Base-by-base conservation (phyloP, 768 basidiomycete species). In the Mycena maculata region DNA sequence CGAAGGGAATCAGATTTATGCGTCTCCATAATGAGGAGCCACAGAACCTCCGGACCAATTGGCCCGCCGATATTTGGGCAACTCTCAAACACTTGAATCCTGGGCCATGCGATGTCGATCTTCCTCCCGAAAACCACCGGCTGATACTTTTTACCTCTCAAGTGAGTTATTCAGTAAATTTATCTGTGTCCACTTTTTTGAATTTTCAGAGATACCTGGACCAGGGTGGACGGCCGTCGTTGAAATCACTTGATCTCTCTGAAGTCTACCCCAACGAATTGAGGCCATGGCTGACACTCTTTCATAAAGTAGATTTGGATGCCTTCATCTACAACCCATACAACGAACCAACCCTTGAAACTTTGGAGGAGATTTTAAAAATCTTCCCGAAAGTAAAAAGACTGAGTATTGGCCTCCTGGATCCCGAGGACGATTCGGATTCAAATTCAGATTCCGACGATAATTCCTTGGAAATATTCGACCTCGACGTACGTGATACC, bases 31-130 rank as follows among this genome's bases (percentile, higher is more conserved):
- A 64, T 27, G 16, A 10, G 23, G 47, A 64, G 15, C 41, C 0
- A 7, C 54, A 56, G 47, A 41, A 56, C 12, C 39, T 54, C 33
- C 33, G 7, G 25, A 39, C 44, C 16, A 15, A 50, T 15, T 2
- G 23, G 54, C 55, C 63, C 18, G 18, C 45, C n/a, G 0, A 12
- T 5, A 50, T 64, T 38, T 64, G 63, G 63, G 63, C 49, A 15
- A 47, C 54, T 7, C 31, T 64, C 3, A 8, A 64, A 36, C 22
- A 41, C 18, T 36, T 57, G 18, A 47, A 31, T 1, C 45, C 55
- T 0, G 55, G 63, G 7, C n/a, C 36, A 3, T 6, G 12, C 2
- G 55, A 57, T 48, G 12, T 42, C 33, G 25, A 41, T 36, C 4
- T 39, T 0, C 33, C 33, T 36, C 33, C 33, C 13, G 9, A 8